Percentiles rank a stretch among this genome's conserved stretches.
These are phyloP conservation scores for Lumnitzera littorea DNA, from an alignment of 345 rosid genomes.

Conservation along the genomic window DNA sequence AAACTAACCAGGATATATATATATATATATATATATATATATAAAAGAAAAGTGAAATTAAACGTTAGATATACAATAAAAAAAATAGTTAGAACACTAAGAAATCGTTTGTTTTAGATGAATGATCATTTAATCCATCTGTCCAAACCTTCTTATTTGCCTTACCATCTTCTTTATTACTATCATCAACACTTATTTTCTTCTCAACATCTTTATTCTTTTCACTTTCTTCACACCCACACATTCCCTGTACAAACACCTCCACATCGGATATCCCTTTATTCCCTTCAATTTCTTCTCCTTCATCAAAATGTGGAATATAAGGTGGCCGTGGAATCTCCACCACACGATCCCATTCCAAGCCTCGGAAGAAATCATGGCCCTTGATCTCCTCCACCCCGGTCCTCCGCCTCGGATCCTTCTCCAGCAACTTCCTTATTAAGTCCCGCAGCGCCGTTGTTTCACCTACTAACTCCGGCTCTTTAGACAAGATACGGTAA, in stretches of 20 bases:
- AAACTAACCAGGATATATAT: too few relatives aligned
- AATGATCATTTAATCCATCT: slow-evolving; percentile 8
- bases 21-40: too few relatives aligned
- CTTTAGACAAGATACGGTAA: slow-evolving; percentile 38
- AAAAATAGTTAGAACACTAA: slow-evolving; percentile 24
- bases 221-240: slow-evolving; percentile 2
- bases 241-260: slow-evolving; percentile 50
- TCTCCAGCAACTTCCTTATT: slow-evolving; percentile 47
- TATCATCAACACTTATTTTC: slow-evolving; percentile 1
- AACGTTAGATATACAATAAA: background rate
- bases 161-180: background rate
- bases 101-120: slow-evolving; percentile 15
- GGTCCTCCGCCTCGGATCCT: slow-evolving; percentile 64
- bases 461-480: slow-evolving; percentile 59
- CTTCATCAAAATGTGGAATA: slow-evolving; percentile 31
- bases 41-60: background rate
- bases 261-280: slow-evolving; percentile 45
- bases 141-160: slow-evolving; percentile 10
- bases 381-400: slow-evolving; percentile 47
- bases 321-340: slow-evolving; percentile 59
- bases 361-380: slow-evolving; percentile 56
- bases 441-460: slow-evolving; percentile 63
- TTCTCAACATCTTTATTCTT: background rate
- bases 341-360: slow-evolving; percentile 50
- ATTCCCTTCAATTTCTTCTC: slow-evolving; percentile 13